Evolutionary conservation across 1,284 basidiomycete genomes (phyloP), one percentile per base, ranked within the genome.

Genomic region (Cronartium ribicola): DNA sequence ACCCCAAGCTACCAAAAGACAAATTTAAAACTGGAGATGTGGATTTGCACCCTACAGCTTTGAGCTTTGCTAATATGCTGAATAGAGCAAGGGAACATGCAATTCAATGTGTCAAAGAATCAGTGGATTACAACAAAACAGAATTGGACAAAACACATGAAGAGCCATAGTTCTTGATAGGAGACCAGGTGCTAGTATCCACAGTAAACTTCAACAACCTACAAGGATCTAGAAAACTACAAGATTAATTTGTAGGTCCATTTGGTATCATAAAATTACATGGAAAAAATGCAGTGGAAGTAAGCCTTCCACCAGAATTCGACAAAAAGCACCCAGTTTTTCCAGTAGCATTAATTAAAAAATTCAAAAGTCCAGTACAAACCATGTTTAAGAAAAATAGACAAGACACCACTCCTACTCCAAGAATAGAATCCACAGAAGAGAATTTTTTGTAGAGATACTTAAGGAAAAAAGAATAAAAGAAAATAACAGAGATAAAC

Each of bases 151-250:
- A 11, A 51, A 13, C 46, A 60, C 7, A 60, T 36, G 11, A 60
- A 60, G 57, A 60, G 17, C 57, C 17, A 20, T 8, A 60, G 10
- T 20, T 60, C 17, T 8, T 8, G n/a, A 41, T 65, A 5, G 63
- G 63, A n/a, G 37, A 65, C 29, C 5, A 20, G 7, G 63, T 65
- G 8, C 37, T 65, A 4, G 20, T 65, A 37, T 65, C 40, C 4
- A 65, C 39, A 20, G 8, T 65, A 41, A 65, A 41, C 17, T 65
- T 65, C 37, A 39, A 65, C 10, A 65, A 65, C 20, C 39, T 65
- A 8, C 39, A 43, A 6, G 63, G 63, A 17, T 22, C 39, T 22
- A 40, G n/a, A 10, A 65, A 65, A 41, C 63, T 41, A 8, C 39
- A 65, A 43, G 63, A 65, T 8, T 36, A 36, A 4, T 65, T 65